Evolutionary conservation across 148 eudicot species (phyloP).

Genomic region (Rheum nobile): DNA sequence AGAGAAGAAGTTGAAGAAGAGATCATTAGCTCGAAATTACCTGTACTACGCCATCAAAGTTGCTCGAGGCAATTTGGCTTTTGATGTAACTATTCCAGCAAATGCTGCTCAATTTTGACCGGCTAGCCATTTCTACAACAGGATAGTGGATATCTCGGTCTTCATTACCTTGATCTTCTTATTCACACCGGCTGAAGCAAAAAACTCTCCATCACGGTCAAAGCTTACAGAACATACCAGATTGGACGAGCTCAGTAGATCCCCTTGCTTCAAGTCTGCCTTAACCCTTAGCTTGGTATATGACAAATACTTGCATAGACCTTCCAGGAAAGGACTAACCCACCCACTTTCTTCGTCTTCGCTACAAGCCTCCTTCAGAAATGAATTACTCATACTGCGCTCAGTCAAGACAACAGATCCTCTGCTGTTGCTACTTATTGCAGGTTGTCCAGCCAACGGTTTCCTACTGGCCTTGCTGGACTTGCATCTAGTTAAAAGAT

Average conservation of each 20-base stretch:
- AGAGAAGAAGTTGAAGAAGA: not conserved
- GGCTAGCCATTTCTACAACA: conserved; percentile 76
- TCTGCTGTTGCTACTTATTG: conserved; percentile 53
- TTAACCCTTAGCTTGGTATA: conserved; percentile 58
- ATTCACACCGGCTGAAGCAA: conserved; percentile 95
- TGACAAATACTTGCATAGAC: conserved; percentile 76
- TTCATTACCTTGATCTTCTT: conserved; percentile 78
- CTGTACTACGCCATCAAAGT: conserved; percentile 96
- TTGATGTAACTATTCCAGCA: conserved; percentile 97
- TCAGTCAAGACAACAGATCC: conserved; percentile 52
- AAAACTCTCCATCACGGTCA: conserved; percentile 88
- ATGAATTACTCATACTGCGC: conserved; percentile 46
- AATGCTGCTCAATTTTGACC: conserved; percentile 85
- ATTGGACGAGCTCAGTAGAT: conserved; percentile 81
- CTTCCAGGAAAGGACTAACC: conserved; percentile 79
- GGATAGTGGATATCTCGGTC: conserved; percentile 90
- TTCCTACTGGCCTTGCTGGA: conserved; percentile 36
- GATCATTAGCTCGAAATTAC: conserved; percentile 17
- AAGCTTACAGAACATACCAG: conserved; percentile 83
- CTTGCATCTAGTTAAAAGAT: conserved; percentile 56
- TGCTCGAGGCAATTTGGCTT: conserved; percentile 94
- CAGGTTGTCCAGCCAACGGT: conserved; percentile 31
- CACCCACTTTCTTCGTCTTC: conserved; percentile 49
- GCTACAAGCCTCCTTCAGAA: conserved; percentile 23
- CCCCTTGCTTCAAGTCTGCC: conserved; percentile 94